Evolutionary conservation across 2,329 filamentous ascomycete genomes (phyloP), one percentile per base, ranked within the genome.

Genomic region (Scytalidium sp.): DNA sequence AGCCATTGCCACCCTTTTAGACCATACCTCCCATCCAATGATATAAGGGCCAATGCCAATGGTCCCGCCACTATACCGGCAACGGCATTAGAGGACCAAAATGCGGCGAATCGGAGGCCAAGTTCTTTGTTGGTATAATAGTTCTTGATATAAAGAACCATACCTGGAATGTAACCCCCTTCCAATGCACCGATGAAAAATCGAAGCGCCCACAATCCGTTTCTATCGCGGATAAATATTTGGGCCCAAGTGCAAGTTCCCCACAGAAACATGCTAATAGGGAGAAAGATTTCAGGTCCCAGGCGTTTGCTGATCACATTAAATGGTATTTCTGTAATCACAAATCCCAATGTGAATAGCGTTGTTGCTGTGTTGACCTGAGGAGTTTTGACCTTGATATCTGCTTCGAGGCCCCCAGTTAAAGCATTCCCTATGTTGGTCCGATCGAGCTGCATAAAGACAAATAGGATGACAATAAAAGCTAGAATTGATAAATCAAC

Each of bases 291-390:
- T 21, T 61, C 60, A 9, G 60, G 54, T 10, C 61, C 65, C 4
- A 66, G 40, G 25, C 51, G 45, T 29, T 66, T 67, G 19, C 61
- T 58, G 32, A 66, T 52, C 50, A 67, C 60, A 40, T 65, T 60
- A 9, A 60, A 64, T 13, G 64, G 64, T 3, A 67, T 55, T 45
- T 67, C 64, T 2, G 64, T 55, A 29, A 64, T 56, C 2, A 67
- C 52, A 39, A 67, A 67, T 0, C 58, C 58, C 20, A 64, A 47
- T 1, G 56, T 56, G 40, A 60, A 66, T 48, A 66, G 58, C 21
- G 60, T 67, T 36, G 65, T 60, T 0, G 57, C 64, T 3, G 58
- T 56, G 41, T 67, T 67, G 43, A 60, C 63, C 43, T 65, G 61
- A n/a, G 46, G 39, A 19, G 60, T 65, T 32, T 55, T 61, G 36